These are phyloP conservation scores for Ophiostoma novo-ulmi DNA, from an alignment of 2,329 filamentous ascomycete genomes.

Conservation along the genomic window DNA sequence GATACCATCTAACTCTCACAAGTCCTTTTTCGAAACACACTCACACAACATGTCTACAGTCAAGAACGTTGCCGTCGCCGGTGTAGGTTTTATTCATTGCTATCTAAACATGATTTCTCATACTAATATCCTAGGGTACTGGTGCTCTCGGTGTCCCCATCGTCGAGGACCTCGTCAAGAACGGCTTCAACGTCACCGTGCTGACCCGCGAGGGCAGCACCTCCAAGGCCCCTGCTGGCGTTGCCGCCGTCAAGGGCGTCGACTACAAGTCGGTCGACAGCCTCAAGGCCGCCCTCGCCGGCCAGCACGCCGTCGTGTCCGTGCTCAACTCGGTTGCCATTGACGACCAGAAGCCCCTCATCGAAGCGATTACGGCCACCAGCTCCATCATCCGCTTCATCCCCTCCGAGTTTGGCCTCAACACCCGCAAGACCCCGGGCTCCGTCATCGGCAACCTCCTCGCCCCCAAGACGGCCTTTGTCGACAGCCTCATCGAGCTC, in stretches of 20 bases:
- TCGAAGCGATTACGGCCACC: slow-evolving; percentile 29
- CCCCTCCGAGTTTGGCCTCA: slow-evolving; percentile 32
- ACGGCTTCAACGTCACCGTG: slow-evolving; percentile 46
- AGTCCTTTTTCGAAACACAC: neutral
- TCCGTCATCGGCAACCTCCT: slow-evolving; percentile 25
- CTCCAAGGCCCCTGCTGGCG: slow-evolving; percentile 34
- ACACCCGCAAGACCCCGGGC: slow-evolving; percentile 27
- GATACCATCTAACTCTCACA: neutral
- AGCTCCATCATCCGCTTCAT: slow-evolving; percentile 31
- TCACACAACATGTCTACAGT: slow-evolving; percentile 30
- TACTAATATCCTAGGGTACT: slow-evolving; percentile 30
- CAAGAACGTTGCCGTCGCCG: slow-evolving; percentile 36
- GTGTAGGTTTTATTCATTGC: slow-evolving; percentile 31
- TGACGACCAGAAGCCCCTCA: slow-evolving; percentile 29
- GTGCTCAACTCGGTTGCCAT: slow-evolving; percentile 43
- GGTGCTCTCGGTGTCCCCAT: slow-evolving; percentile 35
- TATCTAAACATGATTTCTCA: neutral
- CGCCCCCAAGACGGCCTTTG: slow-evolving; percentile 44
- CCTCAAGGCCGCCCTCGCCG: slow-evolving; percentile 41
- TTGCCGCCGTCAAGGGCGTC: slow-evolving; percentile 40
- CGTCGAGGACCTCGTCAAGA: slow-evolving; percentile 32
- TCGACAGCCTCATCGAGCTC: slow-evolving; percentile 24
- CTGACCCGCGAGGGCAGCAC: slow-evolving; percentile 45
- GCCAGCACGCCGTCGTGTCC: slow-evolving; percentile 49
- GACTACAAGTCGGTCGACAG: slow-evolving; percentile 41